Evolutionary conservation across 2,329 filamentous ascomycete genomes (phyloP).

Genomic region (Ophiostoma fasciatum): DNA sequence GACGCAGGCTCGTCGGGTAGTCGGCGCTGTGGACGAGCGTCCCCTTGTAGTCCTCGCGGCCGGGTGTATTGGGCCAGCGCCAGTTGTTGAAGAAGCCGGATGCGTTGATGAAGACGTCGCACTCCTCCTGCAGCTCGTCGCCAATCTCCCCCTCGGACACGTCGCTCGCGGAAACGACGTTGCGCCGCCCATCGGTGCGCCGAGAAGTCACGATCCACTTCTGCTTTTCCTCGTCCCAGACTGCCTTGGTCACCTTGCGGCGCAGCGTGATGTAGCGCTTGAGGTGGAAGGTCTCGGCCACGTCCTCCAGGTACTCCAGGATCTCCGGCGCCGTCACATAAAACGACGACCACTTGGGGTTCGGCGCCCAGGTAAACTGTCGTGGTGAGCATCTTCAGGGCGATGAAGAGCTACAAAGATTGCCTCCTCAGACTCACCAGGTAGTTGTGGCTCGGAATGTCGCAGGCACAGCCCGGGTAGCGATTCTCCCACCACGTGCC

Average conservation of each 20-base stretch:
- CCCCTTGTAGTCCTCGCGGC: conserved; percentile 19
- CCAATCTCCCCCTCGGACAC: no score
- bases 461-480: conserved; percentile 28
- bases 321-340: conserved; percentile 16
- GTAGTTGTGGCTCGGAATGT: conserved; percentile 24
- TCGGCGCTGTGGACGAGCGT: conserved; percentile 16
- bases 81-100: conserved; percentile 14
- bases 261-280: conserved; percentile 29
- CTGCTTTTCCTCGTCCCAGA: conserved; percentile 27
- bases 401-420: no score
- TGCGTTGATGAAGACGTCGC: conserved; percentile 12
- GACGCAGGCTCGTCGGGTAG: no score
- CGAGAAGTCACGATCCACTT: conserved; percentile 23
- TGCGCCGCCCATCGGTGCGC: no score
- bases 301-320: conserved; percentile 18
- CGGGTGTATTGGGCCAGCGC: conserved; percentile 17
- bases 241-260: conserved; percentile 25
- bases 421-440: no score
- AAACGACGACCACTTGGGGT: conserved; percentile 19
- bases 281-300: conserved; percentile 18
- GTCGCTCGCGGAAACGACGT: no score
- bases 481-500: conserved; percentile 38
- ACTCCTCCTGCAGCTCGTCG: conserved; percentile 18
- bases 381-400: no score
- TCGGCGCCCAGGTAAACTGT: conserved; percentile 15